These are phyloP conservation scores for Trichoderma sp. DNA, from an alignment of 2,329 filamentous ascomycete species.

Conservation along the genomic window DNA sequence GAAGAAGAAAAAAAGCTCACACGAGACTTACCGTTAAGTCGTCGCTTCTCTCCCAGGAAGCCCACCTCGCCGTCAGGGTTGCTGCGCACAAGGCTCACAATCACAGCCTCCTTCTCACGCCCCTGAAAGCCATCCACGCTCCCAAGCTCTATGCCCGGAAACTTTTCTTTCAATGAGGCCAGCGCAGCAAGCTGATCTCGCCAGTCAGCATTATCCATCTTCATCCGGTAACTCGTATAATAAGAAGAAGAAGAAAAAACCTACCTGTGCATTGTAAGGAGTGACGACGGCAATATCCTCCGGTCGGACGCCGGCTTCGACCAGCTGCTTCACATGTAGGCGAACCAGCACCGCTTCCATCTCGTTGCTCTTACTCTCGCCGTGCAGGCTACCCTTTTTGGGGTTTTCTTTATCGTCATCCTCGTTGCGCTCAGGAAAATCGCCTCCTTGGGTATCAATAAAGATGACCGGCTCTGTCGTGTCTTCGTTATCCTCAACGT, in stretches of 20 bases:
- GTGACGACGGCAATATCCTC: conserved; percentile 92
- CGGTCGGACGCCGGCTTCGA: conserved; percentile 74
- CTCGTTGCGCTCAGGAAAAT: conserved; percentile 80
- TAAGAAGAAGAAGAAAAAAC: neutral
- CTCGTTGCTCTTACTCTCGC: conserved; percentile 82
- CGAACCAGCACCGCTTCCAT: conserved; percentile 81
- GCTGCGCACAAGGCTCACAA: conserved; percentile 91
- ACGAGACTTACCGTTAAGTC: conserved; percentile 73
- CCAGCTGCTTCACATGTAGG: conserved; percentile 70
- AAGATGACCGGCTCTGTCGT: conserved; percentile 86
- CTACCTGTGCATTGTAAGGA: conserved; percentile 89
- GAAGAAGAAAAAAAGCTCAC: neutral
- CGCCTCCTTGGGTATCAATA: conserved; percentile 93
- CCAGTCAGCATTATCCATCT: conserved; percentile 14
- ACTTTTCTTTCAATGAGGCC: conserved; percentile 74
- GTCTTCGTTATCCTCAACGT: conserved; percentile 76
- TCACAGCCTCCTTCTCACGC: conserved; percentile 90
- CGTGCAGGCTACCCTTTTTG: conserved; percentile 45
- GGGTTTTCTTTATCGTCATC: conserved; percentile 57
- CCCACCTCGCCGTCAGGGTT: conserved; percentile 85
- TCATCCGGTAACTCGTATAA: neutral
- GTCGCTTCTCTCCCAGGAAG: conserved; percentile 86
- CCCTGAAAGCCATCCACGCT: conserved; percentile 98
- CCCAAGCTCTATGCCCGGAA: conserved; percentile 85
- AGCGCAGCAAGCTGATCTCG: conserved; percentile 65